phyloP scores from a whole-genome alignment of 2,329 filamentous ascomycete species.

The Nothomitra cinnamomea region DNA sequence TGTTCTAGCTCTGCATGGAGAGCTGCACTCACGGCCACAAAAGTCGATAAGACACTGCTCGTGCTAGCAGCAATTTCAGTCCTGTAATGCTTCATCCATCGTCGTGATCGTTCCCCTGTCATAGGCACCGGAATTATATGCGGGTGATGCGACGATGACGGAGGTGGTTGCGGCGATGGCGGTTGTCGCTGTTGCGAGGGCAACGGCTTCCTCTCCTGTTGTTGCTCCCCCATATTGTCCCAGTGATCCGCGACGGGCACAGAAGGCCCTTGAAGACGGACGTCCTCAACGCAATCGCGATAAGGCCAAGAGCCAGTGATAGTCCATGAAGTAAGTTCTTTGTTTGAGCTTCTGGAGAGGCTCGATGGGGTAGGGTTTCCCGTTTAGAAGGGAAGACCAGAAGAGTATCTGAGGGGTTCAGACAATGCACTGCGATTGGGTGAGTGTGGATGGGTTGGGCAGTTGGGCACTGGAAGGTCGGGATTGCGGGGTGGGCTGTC shows the following conservation, averaged over 20 bases:
- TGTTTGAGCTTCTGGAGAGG: slow-evolving; percentile 2
- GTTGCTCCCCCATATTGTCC: slow-evolving; percentile 13
- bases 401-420: no score
- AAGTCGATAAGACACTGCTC: slow-evolving; percentile 61
- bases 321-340: slow-evolving; percentile 33
- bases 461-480: no score
- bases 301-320: slow-evolving; percentile 33
- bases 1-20: neutral
- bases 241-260: slow-evolving; percentile 24
- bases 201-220: slow-evolving; percentile 16
- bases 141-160: slow-evolving; percentile 13
- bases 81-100: slow-evolving; percentile 57
- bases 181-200: slow-evolving; percentile 11
- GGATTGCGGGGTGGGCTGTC: no score
- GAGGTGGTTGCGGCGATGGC: slow-evolving; percentile 13
- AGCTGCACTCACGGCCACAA: slow-evolving; percentile 39
- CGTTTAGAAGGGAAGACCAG: no score
- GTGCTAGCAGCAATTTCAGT: slow-evolving; percentile 65
- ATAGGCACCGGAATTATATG: slow-evolving; percentile 11
- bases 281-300: slow-evolving; percentile 25
- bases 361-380: neutral
- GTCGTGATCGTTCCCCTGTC: slow-evolving; percentile 26
- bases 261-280: slow-evolving; percentile 12
- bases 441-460: no score
- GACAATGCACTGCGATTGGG: no score